Evolutionary conservation across 2,329 filamentous ascomycete genomes (phyloP), one percentile per base, ranked within the genome.

Genomic region (Colletotrichum trifolii): DNA sequence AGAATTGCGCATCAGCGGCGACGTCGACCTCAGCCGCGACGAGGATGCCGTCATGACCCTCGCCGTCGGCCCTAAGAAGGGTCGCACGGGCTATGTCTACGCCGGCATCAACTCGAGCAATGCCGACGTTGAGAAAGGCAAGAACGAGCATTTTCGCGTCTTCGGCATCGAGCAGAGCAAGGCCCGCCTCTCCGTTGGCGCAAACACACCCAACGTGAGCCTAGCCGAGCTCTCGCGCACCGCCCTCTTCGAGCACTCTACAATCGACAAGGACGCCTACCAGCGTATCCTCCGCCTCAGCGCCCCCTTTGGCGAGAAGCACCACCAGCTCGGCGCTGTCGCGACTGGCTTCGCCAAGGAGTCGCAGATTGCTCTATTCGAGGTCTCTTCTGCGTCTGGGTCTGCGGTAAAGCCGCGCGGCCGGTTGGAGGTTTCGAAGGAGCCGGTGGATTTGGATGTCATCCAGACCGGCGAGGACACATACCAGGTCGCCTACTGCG

Each of bases 31-130:
- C 53, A 91, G 91, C 67, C 86, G 88, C 71, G 88, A 94, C 73
- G 94, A 97, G 80, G 95, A 98, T 78, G 96, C 91, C 61, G 92
- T 97, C 64, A 93, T 91, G 69, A 94, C 91, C 59, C 83, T 97
- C 54, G 93, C 89, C 46, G 87, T 91, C 56, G 89, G 93, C 69
- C 85, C 80, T 73, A 85, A 73, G 77, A 67, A 67, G 66, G 53
- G 63, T 8, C 33, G 58, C 74, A 55, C 86, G 86, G 17, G 43
- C 6, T 75, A 86, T 46, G 79, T 88, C 8, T 89, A 92, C 69
- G 92, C 94, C 34, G 94, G 94, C 58, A 90, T 97, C 79, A 97
- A 97, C 76, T 94, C 93, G 64, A 91, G 90, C 64, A 84, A 88
- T 50, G 85, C 84, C 6, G 89, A 93, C 63, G 85, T 94, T 69